Evolutionary conservation across 305 asterid genomes (phyloP), one percentile per base, ranked within the genome.

Genomic region (Fraxinus albicans): DNA sequence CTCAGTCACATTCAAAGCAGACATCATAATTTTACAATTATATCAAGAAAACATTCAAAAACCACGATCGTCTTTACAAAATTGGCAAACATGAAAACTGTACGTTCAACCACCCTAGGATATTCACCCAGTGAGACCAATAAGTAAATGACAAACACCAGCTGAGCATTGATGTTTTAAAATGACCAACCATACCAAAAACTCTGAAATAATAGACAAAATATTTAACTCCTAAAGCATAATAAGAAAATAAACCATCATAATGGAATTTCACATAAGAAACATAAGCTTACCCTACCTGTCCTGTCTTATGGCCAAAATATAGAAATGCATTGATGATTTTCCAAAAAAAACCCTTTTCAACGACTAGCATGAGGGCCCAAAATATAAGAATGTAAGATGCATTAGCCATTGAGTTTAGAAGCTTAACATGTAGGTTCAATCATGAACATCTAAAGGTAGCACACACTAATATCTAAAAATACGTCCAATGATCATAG

Each of bases 131-230:
- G 83, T 76, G 78, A 81, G 82, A 74, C 83, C 86, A 40, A 25
- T 33, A 42, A 67, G 83, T 83, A 85, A 44, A 76, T 33, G 69
- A 85, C 88, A 55, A 85, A 65, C 89, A 86, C 88, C 90, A 67
- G 70, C 85, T 35, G n/a, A 15, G 77, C 36, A 34, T 65, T 75
- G 78, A 73, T 27, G 27, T 63, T 80, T 83, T 69, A 83, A 65
- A 72, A 81, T 29, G 77, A 77, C 82, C 86, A 85, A 86, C 83
- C 88, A 83, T 81, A 81, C 76, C 81, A 60, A 74, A 84, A 35
- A 31, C 31, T 74, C 42, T 1, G 12, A 19, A 35, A 70, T 1
- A 17, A 81, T 53, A 21, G 73, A 47, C 75, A 70, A 23, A 67
- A 4, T 25, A 77, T 21, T 65, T 1, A 69, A 76, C 87, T 42